Base-by-base conservation (phyloP, 805 yeast genomes). In the Spathaspora passalidarum region DNA sequence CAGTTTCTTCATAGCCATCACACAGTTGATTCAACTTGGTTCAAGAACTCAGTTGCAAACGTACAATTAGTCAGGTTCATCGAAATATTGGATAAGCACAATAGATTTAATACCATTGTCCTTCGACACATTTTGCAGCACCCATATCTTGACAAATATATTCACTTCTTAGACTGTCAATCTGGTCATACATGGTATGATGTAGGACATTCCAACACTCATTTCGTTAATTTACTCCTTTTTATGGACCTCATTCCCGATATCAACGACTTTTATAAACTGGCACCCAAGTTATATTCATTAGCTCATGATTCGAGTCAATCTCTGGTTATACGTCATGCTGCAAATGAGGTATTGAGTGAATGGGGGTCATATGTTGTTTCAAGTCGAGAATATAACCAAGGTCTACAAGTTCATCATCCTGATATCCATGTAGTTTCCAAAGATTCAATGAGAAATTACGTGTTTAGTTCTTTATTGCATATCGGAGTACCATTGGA, bases 321-420 rank as follows among this genome's bases (percentile, higher is more conserved):
- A 18, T 20, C 35, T 8, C 16, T 16, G 21, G 16, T 23, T 23
- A 17, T 39, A 13, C 32, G 32, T 9, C 19, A n/a, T n/a, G 42
- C 21, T 10, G 34, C 42, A 3, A 19, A 10, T 13, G 20, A 29
- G 16, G 42, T 39, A 13, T 29, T 39, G 16, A 11, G 25, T 6
- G 42, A 39, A 25, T 39, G 42, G 42, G 20, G 16, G 14, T 22
- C 32, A 10, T 39, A 22, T 29, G 20, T 39, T 16, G 34, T 19
- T 11, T 39, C 42, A 9, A 39, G 32, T 29, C 10, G 42, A n/a
- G 32, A 39, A 3, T 36, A 19, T 29, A 25, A 13, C 3, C 34
- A 23, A 5, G 21, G 21, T 11, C 14, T 18, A 20, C 23, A 18
- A 6, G 9, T 23, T 11, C 5, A 6, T 29, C 9, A n/a, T 8